Evolutionary conservation across 208 protist species (phyloP), one percentile per base, ranked within the genome.

Genomic region (Crithidia mellificae): DNA sequence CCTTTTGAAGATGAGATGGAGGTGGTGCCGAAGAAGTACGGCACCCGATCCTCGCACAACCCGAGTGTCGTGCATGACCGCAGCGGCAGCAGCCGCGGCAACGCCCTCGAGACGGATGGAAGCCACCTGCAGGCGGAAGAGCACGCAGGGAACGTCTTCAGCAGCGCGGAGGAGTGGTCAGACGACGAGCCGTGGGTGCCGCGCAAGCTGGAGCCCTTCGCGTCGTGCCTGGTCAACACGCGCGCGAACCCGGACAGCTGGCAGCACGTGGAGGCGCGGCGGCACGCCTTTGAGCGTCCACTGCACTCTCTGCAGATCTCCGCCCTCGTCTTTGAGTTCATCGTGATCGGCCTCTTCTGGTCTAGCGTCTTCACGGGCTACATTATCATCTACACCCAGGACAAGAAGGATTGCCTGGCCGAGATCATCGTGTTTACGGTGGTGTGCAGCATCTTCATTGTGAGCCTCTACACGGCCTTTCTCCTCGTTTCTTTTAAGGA

Each of bases 251-350:
- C 78, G 12, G 73, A 89, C 38, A 64, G 68, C 17, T 93, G 88
- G 85, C 73, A 72, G n/a, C 55, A 50, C 49, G 70, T 79, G 53
- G 49, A 53, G 49, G 67, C 81, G 17, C 85, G 88, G 0, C 75
- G 76, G 17, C 69, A 90, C 71, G 86, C 78, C 29, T 84, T 92
- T 58, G 73, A 94, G 68, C 68, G 69, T 24, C 89, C 89, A n/a
- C 62, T 92, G 49, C 84, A 95, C 70, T 38, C 47, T 2, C 51
- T 89, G 51, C 86, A 95, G 67, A 56, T 95, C 46, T 52, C 70
- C 9, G 85, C 86, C 20, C 44, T 85, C n/a, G 41, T 77, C 20
- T 57, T 87, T 29, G 81, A 79, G 53, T 15, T 80, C 6, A 11
- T 88, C 20, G 64, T 76, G 53, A 56, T 76, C 8, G 66, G 27